A percentile compares a stretch with the other conserved stretches of the same genome.
phyloP scores from a whole-genome alignment of 225 moss, liverwort and hornwort species.

The Physcomitrium patens region DNA sequence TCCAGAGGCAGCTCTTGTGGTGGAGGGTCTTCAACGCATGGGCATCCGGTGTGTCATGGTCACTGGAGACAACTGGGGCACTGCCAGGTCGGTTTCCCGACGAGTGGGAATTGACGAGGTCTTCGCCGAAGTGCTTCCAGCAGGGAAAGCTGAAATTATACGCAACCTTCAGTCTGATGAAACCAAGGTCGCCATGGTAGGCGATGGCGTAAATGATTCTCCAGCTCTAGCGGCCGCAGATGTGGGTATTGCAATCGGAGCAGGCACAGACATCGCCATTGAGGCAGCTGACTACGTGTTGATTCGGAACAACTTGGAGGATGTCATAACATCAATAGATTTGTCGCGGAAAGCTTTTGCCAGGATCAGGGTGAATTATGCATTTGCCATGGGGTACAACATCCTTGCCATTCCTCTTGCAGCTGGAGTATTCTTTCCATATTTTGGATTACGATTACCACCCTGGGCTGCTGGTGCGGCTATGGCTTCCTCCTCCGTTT shows the following conservation, averaged over 20 bases:
- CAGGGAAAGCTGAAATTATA: slow-evolving; percentile 72
- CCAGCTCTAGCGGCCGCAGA: slow-evolving; percentile 85
- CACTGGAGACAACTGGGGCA: slow-evolving; percentile 85
- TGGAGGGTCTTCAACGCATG: slow-evolving; percentile 79
- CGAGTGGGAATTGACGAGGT: slow-evolving; percentile 81
- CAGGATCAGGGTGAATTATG: slow-evolving; percentile 79
- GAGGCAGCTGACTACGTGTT: slow-evolving; percentile 90
- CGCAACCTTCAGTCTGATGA: slow-evolving; percentile 63
- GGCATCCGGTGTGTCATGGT: slow-evolving; percentile 83
- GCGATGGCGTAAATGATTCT: slow-evolving; percentile 95
- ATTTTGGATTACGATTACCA: slow-evolving; percentile 56
- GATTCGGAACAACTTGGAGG: slow-evolving; percentile 84
- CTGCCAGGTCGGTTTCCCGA: slow-evolving; percentile 74
- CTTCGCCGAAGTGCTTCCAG: slow-evolving; percentile 79
- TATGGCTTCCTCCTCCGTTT: slow-evolving; percentile 87
- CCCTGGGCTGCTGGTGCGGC: slow-evolving; percentile 94
- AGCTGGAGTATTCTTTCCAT: slow-evolving; percentile 74
- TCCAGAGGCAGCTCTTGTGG: slow-evolving; percentile 80
- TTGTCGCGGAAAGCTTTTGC: slow-evolving; percentile 81
- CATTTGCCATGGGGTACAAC: slow-evolving; percentile 90
- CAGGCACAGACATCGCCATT: slow-evolving; percentile 93
- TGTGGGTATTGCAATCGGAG: slow-evolving; percentile 88
- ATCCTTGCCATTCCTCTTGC: slow-evolving; percentile 79
- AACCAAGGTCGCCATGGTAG: slow-evolving; percentile 86
- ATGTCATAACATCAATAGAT: slow-evolving; percentile 90